Percentiles rank a stretch among this genome's conserved stretches.
phyloP scores from a whole-genome alignment of 768 basidiomycete genomes.

The Antrodiella citrinella region DNA sequence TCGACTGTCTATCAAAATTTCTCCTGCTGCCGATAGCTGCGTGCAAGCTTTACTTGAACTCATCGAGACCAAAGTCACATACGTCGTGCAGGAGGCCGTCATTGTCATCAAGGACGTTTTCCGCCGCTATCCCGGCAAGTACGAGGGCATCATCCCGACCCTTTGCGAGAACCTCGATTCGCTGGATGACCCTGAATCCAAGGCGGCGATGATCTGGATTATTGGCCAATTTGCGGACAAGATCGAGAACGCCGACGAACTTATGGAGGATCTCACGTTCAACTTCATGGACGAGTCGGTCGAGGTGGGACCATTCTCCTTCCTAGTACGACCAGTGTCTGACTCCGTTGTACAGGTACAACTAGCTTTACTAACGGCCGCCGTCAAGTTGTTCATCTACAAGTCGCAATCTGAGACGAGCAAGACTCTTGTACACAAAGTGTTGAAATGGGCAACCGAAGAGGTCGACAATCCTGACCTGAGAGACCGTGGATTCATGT shows the following conservation, averaged over 20 bases:
- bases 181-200: constrained; percentile 93
- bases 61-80: constrained; percentile 88
- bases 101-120: constrained; percentile 99
- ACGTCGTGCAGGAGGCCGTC: constrained; percentile 94
- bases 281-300: constrained; percentile 90
- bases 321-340: not conserved
- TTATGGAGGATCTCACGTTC: constrained; percentile 86
- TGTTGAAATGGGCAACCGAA: constrained; percentile 95
- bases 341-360: constrained; percentile 58
- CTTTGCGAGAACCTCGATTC: constrained; percentile 89
- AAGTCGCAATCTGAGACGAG: constrained; percentile 75
- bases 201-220: constrained; percentile 98
- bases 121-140: constrained; percentile 91
- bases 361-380: constrained; percentile 86
- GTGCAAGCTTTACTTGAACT: constrained; percentile 80
- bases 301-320: constrained; percentile 48
- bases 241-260: constrained; percentile 93
- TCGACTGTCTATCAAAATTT: constrained; percentile 95
- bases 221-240: constrained; percentile 92
- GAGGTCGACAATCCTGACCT: constrained; percentile 98
- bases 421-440: constrained; percentile 88
- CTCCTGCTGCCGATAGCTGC: constrained; percentile 80
- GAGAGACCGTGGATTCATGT: constrained; percentile 97
- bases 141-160: constrained; percentile 92
- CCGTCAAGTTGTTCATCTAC: constrained; percentile 94